Base-by-base conservation (phyloP, 2,329 filamentous ascomycete species). In the Colletotrichum sp. region DNA sequence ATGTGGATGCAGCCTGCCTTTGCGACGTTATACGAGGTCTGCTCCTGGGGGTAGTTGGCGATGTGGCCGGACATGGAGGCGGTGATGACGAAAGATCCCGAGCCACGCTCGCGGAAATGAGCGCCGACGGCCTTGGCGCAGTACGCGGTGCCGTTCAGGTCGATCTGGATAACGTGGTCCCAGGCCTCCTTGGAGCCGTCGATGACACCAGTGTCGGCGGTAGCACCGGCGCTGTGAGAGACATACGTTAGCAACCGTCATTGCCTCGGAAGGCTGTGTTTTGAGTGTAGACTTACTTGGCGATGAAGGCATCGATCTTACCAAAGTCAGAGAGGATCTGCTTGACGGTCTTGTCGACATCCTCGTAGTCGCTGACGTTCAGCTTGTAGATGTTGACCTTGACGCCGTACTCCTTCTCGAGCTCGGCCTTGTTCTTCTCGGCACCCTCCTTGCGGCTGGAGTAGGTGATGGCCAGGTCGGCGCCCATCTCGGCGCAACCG, bases 251-350 rank as follows among this genome's bases (percentile, higher is more conserved):
- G 74, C 52, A 69, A 18, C n/a, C 34, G 48, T 36, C 34, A 22
- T 22, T 7, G 7, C 3, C 7, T 13, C 6, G 26, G 16, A 24
- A 22, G 24, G 7, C 22, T 15, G n/a, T 52, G 44, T 6, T 52
- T 2, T 22, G n/a, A 48, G 10, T 13, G 52, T 6, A 13, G 44
- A 91, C 93, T 55, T 90, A 93, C 84, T 96, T 95, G 80, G 94
- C 94, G 70, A 96, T 90, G 80, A 96, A 95, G 77, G 93, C 90
- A 78, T 95, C 94, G 74, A 95, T 91, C 65, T 92, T 91, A 80
- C 93, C 92, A 82, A 96, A 96, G 82, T 96, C 94, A 79, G 88
- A 86, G 82, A 94, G 89, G 78, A 96, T 92, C 39, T 95, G 91
- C 72, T 87, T 85, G 72, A 92, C 86, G 78, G 91, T 87, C 62